Evolutionary conservation across 768 basidiomycete species (phyloP).

Genomic region (Erythrobasidium yunnanense): DNA sequence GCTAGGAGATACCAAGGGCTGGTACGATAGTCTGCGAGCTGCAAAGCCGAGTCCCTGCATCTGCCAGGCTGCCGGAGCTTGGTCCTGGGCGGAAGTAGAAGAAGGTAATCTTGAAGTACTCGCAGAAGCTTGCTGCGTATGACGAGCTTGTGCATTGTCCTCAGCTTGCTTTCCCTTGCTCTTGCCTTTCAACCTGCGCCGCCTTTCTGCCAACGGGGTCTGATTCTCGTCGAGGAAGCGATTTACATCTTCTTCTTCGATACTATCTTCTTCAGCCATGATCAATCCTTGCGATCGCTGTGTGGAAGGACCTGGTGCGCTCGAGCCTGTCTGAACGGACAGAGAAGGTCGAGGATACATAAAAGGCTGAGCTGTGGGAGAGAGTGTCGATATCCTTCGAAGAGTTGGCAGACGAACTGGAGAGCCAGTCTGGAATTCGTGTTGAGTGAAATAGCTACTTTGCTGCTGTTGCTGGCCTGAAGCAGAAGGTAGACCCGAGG

Average conservation of each 20-base stretch:
- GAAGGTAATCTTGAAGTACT: too few relatives aligned
- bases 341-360: not conserved
- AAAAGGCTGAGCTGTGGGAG: conserved; percentile 4
- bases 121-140: not conserved
- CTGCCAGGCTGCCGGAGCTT: too few relatives aligned
- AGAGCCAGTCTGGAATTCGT: too few relatives aligned
- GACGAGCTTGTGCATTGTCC: too few relatives aligned
- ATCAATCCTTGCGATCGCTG: too few relatives aligned
- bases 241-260: not conserved
- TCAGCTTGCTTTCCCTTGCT: conserved; percentile 3
- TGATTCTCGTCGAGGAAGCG: conserved; percentile 1
- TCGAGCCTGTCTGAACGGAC: not conserved
- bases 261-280: not conserved
- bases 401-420: not conserved
- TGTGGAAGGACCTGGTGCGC: not conserved
- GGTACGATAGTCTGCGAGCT: not conserved
- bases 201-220: not conserved
- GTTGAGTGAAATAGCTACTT: too few relatives aligned
- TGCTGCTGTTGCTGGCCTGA: not conserved
- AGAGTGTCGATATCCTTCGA: not conserved
- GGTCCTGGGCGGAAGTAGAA: too few relatives aligned
- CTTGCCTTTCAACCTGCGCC: not conserved
- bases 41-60: not conserved
- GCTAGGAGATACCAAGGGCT: not conserved
- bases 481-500: not conserved